A percentile compares a stretch with the other conserved stretches of the same genome.
Conservation (phyloP, 2,329 filamentous ascomycete genomes). For the Xylariaceae sp. region DNA sequence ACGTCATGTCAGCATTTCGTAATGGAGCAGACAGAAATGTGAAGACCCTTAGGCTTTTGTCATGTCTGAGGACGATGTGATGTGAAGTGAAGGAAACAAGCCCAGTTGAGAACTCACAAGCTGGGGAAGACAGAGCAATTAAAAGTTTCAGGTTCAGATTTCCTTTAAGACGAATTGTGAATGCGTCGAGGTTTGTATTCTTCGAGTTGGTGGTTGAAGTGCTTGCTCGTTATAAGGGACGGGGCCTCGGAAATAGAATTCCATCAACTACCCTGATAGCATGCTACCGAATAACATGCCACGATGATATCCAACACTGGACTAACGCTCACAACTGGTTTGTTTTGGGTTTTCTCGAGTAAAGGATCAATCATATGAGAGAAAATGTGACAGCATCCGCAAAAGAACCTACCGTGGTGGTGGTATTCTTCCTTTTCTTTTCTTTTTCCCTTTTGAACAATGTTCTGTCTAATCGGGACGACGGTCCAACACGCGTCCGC, state of each 20-base stretch:
- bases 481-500: slow-evolving; percentile 27
- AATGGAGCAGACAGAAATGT: no score
- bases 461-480: slow-evolving; percentile 19
- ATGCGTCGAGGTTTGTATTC: neutral
- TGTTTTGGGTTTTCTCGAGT: slow-evolving; percentile 5
- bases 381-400: slow-evolving; percentile 4
- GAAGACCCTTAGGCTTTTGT: neutral
- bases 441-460: slow-evolving; percentile 2
- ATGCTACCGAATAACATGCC: slow-evolving; percentile 4
- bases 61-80: neutral
- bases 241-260: neutral
- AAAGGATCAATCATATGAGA: neutral
- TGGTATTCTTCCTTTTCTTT: slow-evolving; percentile 21
- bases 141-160: neutral
- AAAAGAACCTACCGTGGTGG: slow-evolving; percentile 1
- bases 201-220: no score
- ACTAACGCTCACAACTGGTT: neutral
- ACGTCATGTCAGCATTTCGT: slow-evolving; percentile 26
- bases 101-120: slow-evolving; percentile 14
- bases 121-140: neutral
- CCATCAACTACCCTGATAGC: neutral
- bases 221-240: slow-evolving; percentile 8
- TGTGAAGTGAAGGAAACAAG: neutral
- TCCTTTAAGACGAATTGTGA: neutral
- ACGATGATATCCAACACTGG: neutral